Base-by-base conservation (phyloP, 495 filamentous ascomycete species). In the Penicillium antarcticum region DNA sequence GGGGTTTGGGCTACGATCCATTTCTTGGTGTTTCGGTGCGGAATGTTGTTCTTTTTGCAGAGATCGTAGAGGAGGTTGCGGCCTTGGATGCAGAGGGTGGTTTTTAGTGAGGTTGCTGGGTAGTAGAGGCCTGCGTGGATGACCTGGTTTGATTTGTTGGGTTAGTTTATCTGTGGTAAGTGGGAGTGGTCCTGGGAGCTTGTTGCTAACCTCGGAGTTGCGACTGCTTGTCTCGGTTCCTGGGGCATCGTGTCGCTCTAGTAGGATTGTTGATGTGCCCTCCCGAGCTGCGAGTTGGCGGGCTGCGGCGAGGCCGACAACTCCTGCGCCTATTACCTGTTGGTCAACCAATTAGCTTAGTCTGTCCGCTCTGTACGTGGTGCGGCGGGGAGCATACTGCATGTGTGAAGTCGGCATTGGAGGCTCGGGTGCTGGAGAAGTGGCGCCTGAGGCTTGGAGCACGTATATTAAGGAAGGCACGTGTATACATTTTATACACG, bases 41-140 rank as follows among this genome's bases (percentile, higher is more conserved):
- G 85, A 45, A 97, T 87, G 34, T 62, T 55, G 61, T 87, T 70
- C 16, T 71, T 66, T 1, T 71, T 61, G 76, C 92, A 97, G 42
- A 92, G 81, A 9, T 76, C 75, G 71, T 98, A 98, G 56, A 98
- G 73, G 69, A 88, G 74, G 35, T 85, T 58, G 44, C 82, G 81
- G 49, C 94, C 94, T 38, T 68, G 61, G 58, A 97, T 77, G 70
- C 94, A 98, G 43, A 98, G 83, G 1, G 68, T 67, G 0, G 94
- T 91, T 69, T 98, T 98, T 13, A 96, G 81, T 1, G 83, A 84
- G 33, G 66, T 62, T 16, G 78, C 63, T 32, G 87, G 87, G 72
- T 98, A 98, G 75, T 98, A 97, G 37, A 97, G 80, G 35, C 95
- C 95, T 2, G 88, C 94, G 60, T 98, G 94, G 49, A 97, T 96